Percentiles rank a stretch among this genome's conserved stretches.
These are phyloP conservation scores for Kitagawia praeruptora DNA, from an alignment of 129 eudicot species.

Conservation along the genomic window DNA sequence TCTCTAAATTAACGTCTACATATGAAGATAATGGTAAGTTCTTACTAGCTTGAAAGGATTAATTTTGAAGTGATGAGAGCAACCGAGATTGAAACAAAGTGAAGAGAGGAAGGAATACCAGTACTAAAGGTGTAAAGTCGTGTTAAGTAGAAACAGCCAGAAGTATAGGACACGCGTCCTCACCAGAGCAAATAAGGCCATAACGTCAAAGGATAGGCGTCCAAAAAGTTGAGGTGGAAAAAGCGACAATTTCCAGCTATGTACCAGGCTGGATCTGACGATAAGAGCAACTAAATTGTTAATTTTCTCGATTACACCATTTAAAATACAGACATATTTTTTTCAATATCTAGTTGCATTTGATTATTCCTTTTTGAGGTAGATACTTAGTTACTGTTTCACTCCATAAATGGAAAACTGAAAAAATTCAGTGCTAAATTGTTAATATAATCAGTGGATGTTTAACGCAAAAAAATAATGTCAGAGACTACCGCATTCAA, in stretches of 20 bases:
- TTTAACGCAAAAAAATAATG: neutral
- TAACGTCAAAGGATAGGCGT: neutral
- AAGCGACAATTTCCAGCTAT: constrained; percentile 36
- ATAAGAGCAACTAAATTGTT: neutral
- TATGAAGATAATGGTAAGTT: neutral
- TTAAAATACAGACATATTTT: neutral
- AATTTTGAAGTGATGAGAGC: constrained; percentile 19
- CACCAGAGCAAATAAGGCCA: constrained; percentile 1
- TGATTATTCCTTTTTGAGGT: neutral
- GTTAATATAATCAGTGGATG: neutral
- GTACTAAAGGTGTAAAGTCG: constrained; percentile 19
- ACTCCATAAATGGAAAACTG: neutral
- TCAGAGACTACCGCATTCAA: neutral
- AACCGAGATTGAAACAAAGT: constrained; percentile 27
- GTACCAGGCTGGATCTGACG: constrained; percentile 22
- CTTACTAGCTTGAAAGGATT: neutral
- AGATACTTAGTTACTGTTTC: neutral
- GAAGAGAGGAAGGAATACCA: constrained; percentile 15
- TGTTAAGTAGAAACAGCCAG: constrained; percentile 17
- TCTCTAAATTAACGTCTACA: constrained; percentile 10
- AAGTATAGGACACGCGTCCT: constrained; percentile 16
- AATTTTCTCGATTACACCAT: neutral
- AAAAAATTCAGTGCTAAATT: neutral
- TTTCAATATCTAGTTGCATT: neutral
- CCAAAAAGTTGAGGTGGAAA: constrained; percentile 20